Percentiles rank a stretch among this genome's conserved stretches.
These are phyloP conservation scores for Tetrapisispora arboricola DNA, from an alignment of 805 yeast species.

Conservation along the genomic window DNA sequence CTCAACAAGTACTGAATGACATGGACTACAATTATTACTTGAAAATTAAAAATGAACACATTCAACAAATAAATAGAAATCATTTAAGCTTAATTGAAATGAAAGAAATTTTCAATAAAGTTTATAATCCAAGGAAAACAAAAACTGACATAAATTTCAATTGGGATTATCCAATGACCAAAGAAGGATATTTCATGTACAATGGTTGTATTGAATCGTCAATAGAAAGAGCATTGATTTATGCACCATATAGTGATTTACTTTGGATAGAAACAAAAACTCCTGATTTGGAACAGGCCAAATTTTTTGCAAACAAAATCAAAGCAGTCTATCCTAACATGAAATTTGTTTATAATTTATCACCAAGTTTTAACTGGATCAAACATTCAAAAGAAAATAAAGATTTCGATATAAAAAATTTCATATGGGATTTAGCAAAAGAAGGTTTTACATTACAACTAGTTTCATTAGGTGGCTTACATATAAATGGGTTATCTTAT, in stretches of 20 bases:
- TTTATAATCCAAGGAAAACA: slow-evolving; percentile 11
- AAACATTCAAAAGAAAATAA: slow-evolving; percentile 42
- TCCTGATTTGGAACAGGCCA: slow-evolving; percentile 45
- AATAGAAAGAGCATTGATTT: slow-evolving; percentile 41
- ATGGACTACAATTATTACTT: slow-evolving; percentile 21
- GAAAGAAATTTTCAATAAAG: slow-evolving; percentile 16
- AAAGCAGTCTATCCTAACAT: slow-evolving; percentile 40
- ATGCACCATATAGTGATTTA: slow-evolving; percentile 37
- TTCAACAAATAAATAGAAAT: slow-evolving; percentile 16
- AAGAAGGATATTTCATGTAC: slow-evolving; percentile 46
- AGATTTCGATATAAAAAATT: slow-evolving; percentile 33
- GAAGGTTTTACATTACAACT: slow-evolving; percentile 50
- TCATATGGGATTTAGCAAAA: slow-evolving; percentile 45
- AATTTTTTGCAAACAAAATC: slow-evolving; percentile 36
- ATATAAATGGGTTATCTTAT: slow-evolving; percentile 41
- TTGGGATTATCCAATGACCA: slow-evolving; percentile 52
- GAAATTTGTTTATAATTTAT: slow-evolving; percentile 49
- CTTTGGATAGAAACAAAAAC: slow-evolving; percentile 55
- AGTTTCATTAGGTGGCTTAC: slow-evolving; percentile 52
- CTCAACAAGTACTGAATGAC: slow-evolving; percentile 19
- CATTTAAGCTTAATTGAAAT: slow-evolving; percentile 18
- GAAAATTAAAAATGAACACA: slow-evolving; percentile 10
- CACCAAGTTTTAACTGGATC: slow-evolving; percentile 54
- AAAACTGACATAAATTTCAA: slow-evolving; percentile 35
- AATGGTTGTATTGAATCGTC: slow-evolving; percentile 44